Base-by-base conservation (phyloP, 139 green algal genomes). In the Ettlia oleoabundans region DNA sequence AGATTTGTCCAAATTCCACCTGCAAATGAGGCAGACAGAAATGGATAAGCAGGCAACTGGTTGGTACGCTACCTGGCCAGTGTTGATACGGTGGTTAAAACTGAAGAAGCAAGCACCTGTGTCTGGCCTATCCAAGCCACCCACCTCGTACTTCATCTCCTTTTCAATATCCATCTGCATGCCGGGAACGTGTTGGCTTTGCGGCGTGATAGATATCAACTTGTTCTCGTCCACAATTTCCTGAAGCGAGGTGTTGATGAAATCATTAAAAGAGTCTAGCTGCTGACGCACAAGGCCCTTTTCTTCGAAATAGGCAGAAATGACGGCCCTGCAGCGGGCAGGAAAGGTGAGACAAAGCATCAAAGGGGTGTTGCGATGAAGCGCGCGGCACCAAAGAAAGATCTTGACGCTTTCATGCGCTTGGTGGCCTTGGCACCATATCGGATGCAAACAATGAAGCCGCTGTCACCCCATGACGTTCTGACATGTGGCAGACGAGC, bases 191-290 rank as follows among this genome's bases (percentile, higher is more conserved):
- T 98, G 91, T 90, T 99, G 95, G 38, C 86, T 85, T 86, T 98
- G 89, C 9, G 94, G 95, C 78, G 84, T 90, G 38, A 97, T 82
- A 0, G 91, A 73, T 26, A 97, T 90, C 26, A 92, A 85, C 4
- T 81, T 86, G 26, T 88, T 88, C 61, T 95, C 92, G 26, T 95
- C 91, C 64, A 95, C 86, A 66, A 94, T 94, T 40, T 96, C 92
- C 91, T 98, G 95, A 83, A 98, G 97, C 43, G 92, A 97, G 47
- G 85, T 92, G 87, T 98, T 95, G 53, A 98, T 92, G 84, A 99
- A 99, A 86, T 99, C 94, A 68, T 98, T 97, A 90, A 99, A 99
- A 1, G 94, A 98, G 86, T 99, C 97, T 61, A 99, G 91, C 91
- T 99, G 97, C 92, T 99, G 97, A 22, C 95, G 90, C 38, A 99